Conservation (phyloP, 495 filamentous ascomycete species). For the Xylaria grammica region DNA sequence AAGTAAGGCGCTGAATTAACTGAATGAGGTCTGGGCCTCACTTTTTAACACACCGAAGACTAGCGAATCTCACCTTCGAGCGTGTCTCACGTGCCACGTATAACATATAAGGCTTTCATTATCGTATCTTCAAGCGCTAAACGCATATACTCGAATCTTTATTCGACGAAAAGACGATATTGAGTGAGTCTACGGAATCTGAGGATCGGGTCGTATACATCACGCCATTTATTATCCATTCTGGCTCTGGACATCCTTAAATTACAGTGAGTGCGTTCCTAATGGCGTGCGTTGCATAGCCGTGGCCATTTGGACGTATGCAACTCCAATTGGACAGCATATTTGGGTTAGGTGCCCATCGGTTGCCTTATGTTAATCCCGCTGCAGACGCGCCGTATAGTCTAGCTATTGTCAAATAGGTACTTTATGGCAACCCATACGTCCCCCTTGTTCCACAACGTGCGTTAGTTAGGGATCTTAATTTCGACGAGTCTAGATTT, state of each 20-base stretch:
- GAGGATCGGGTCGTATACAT: constrained; percentile 55
- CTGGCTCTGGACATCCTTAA: constrained; percentile 53
- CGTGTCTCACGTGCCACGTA: too few relatives aligned
- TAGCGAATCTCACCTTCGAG: too few relatives aligned
- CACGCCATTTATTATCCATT: constrained; percentile 44
- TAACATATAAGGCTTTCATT: too few relatives aligned
- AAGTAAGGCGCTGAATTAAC: too few relatives aligned
- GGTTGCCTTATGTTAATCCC: constrained; percentile 54
- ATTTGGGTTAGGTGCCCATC: constrained; percentile 37
- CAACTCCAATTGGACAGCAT: constrained; percentile 47
- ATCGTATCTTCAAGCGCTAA: constrained; percentile 43
- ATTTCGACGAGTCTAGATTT: constrained; percentile 57
- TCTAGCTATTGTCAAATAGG: constrained; percentile 58
- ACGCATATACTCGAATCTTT: constrained; percentile 29
- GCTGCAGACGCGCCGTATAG: constrained; percentile 54
- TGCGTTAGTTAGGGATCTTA: constrained; percentile 48
- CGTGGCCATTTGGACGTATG: constrained; percentile 35
- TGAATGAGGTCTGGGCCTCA: too few relatives aligned
- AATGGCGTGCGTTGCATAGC: constrained; percentile 42
- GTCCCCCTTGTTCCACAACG: constrained; percentile 37
- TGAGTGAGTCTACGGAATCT: constrained; percentile 43
- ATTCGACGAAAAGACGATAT: constrained; percentile 41
- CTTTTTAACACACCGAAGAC: too few relatives aligned
- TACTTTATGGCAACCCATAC: constrained; percentile 58
- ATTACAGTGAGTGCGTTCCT: constrained; percentile 46